A percentile compares a stretch with the other conserved stretches of the same genome.
Conservation (phyloP, 306 rosid species). For the Prunus campanulata region DNA sequence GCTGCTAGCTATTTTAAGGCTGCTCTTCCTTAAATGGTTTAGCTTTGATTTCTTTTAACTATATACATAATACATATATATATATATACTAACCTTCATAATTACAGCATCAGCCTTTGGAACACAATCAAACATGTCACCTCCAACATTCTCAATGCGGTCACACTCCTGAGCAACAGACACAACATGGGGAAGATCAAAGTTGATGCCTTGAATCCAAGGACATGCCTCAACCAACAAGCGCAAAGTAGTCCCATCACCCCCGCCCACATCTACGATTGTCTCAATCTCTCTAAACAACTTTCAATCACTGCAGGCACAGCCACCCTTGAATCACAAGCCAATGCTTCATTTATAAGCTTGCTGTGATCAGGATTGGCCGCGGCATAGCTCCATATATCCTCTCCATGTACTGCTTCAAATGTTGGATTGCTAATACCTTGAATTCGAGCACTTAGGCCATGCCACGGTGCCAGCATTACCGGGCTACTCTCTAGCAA, state of each 20-base stretch:
- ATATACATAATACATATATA: neutral
- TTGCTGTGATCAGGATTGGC: conserved; percentile 28
- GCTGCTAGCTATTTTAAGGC: no score
- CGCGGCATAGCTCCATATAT: conserved; percentile 42
- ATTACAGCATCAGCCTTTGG: conserved; percentile 72
- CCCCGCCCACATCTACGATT: conserved; percentile 83
- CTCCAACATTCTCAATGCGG: conserved; percentile 46
- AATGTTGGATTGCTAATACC: conserved; percentile 25
- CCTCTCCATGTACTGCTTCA: conserved; percentile 44
- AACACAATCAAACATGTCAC: conserved; percentile 58
- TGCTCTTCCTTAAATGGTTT: no score
- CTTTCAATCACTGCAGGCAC: conserved; percentile 32
- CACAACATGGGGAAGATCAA: conserved; percentile 69
- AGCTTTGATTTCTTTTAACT: no score
- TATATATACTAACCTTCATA: conserved; percentile 39
- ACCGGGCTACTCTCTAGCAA: conserved; percentile 23
- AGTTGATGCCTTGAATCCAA: conserved; percentile 53
- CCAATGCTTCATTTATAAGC: conserved; percentile 68
- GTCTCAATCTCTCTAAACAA: conserved; percentile 42
- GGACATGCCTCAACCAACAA: conserved; percentile 38
- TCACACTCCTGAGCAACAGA: conserved; percentile 18
- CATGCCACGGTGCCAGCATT: conserved; percentile 39
- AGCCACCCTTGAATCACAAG: conserved; percentile 35
- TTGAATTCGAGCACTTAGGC: conserved; percentile 21
- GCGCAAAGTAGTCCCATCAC: conserved; percentile 51